Percentiles rank a stretch among this genome's conserved stretches.
phyloP scores from a whole-genome alignment of 2,329 filamentous ascomycete species.

The Talaromyces piceae region DNA sequence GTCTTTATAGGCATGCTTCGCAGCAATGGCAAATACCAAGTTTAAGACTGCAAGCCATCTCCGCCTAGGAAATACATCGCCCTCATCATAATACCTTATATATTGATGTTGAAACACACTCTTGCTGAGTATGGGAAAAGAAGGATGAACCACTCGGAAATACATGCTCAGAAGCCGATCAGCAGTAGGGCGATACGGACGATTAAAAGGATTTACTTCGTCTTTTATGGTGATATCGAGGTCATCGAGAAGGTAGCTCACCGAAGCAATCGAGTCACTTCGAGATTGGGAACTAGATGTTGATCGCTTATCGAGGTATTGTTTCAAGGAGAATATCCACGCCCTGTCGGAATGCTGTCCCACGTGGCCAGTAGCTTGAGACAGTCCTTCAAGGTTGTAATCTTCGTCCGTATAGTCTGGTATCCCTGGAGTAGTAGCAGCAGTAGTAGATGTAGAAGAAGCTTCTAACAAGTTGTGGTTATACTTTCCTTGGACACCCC shows the following conservation, averaged over 20 bases:
- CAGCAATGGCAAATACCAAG: constrained; percentile 38
- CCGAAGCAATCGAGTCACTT: constrained; percentile 22
- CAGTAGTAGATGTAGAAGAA: neutral
- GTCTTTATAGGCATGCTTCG: constrained; percentile 27
- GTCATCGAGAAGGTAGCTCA: constrained; percentile 36
- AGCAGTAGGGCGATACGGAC: constrained; percentile 30
- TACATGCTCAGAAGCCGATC: constrained; percentile 34
- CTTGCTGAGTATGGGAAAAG: constrained; percentile 37
- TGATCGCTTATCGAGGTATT: neutral
- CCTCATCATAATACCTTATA: constrained; percentile 26
- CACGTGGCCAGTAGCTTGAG: neutral
- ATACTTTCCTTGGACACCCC: neutral
- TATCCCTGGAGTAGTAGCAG: too few relatives aligned
- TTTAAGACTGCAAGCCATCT: constrained; percentile 38
- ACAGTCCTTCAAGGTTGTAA: neutral
- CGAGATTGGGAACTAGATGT: neutral
- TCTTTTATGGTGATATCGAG: constrained; percentile 26
- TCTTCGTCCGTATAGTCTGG: neutral
- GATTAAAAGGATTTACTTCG: constrained; percentile 28
- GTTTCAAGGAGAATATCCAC: neutral
- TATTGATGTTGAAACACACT: constrained; percentile 34
- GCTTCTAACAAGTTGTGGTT: neutral
- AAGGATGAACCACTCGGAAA: constrained; percentile 32
- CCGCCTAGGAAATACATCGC: constrained; percentile 26
- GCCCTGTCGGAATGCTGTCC: neutral